Conservation (phyloP, 176 grass and related monocot genomes). For the Rhynchospora breviuscula region DNA sequence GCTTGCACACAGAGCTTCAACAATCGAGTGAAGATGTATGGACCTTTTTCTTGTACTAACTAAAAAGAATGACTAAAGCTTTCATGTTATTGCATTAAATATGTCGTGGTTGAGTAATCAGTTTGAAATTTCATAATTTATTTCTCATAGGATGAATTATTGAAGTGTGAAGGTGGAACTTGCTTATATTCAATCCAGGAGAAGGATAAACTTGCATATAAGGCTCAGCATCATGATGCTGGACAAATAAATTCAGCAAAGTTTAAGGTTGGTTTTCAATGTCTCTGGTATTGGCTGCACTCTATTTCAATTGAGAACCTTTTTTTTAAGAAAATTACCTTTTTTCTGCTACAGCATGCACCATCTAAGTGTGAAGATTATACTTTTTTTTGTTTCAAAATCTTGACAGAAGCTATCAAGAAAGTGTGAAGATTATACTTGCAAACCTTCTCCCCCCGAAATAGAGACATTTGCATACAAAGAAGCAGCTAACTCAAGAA, state of each 20-base stretch:
- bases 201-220: conserved; percentile 36
- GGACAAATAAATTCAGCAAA: conserved; percentile 31
- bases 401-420: no score
- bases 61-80: not conserved
- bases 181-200: not conserved
- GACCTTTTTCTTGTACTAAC: not conserved
- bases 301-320: not conserved
- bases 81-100: not conserved
- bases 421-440: not conserved
- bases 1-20: conserved; percentile 53
- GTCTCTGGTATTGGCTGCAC: not conserved
- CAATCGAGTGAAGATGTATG: conserved; percentile 39
- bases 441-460: not conserved
- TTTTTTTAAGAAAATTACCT: not conserved
- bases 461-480: conserved; percentile 49
- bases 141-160: not conserved
- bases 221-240: conserved; percentile 29
- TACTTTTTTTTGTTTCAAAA: no score
- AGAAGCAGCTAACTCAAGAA: conserved; percentile 32
- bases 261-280: conserved; percentile 48
- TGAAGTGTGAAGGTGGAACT: not conserved
- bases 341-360: not conserved
- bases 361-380: not conserved
- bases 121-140: not conserved
- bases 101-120: not conserved